Percentiles rank a stretch among this genome's conserved stretches.
phyloP scores from a whole-genome alignment of 345 rosid genomes.

The Citrus hindsii region DNA sequence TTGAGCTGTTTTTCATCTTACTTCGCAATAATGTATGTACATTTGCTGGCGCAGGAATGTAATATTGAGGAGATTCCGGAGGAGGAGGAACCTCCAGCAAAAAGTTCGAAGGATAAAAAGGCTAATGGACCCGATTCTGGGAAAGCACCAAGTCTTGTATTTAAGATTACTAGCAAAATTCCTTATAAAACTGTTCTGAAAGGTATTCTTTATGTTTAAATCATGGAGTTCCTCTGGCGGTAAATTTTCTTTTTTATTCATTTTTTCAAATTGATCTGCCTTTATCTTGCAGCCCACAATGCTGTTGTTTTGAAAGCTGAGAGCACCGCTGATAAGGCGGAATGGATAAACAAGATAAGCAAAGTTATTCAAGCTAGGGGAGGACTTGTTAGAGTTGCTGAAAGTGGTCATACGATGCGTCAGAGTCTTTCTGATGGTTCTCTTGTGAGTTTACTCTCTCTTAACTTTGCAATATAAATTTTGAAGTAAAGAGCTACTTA shows the following conservation, averaged over 20 bases:
- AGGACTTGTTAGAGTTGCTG: conserved; percentile 53
- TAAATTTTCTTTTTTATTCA: neutral
- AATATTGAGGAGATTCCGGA: conserved; percentile 74
- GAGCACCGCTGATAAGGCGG: conserved; percentile 73
- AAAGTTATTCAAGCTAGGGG: conserved; percentile 65
- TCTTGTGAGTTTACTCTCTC: conserved; percentile 50
- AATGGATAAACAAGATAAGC: conserved; percentile 78
- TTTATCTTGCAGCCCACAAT: conserved; percentile 64
- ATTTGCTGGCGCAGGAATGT: conserved; percentile 60
- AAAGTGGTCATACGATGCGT: conserved; percentile 51
- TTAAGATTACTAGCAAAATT: conserved; percentile 85
- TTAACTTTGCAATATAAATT: neutral
- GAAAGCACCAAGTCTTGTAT: conserved; percentile 63
- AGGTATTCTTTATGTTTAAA: conserved; percentile 34
- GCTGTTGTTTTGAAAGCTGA: conserved; percentile 87
- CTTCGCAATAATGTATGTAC: neutral
- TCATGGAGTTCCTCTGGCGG: neutral
- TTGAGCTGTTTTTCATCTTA: neutral
- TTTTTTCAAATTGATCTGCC: neutral
- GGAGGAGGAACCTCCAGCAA: conserved; percentile 68
- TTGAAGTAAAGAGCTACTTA: neutral
- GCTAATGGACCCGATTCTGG: conserved; percentile 72
- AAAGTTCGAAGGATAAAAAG: conserved; percentile 82
- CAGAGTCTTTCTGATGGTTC: conserved; percentile 96
- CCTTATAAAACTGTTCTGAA: conserved; percentile 87